Evolutionary conservation across 768 basidiomycete species (phyloP), one percentile per base, ranked within the genome.

Genomic region (Pleurotus eryngii): DNA sequence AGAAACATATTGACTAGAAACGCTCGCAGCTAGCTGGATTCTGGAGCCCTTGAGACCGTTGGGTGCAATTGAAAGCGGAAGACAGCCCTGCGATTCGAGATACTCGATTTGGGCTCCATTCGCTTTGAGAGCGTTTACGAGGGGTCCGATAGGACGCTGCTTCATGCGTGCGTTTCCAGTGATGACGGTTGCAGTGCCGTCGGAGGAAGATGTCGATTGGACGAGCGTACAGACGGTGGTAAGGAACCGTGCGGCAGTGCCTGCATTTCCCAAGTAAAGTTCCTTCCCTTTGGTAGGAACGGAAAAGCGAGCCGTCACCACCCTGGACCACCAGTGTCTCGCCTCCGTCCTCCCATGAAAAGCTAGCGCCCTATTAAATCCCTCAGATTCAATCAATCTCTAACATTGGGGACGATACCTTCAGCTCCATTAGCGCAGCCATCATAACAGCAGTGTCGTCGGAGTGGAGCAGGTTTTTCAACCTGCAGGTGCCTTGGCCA

Each of bases 361-460:
- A 99, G 47, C 75, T 82, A 8, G 97, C 96, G 46, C 96, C 96
- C 91, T 94, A 61, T 0, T 58, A 15, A 50, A 55, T 46, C 12
- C 2, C 47, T 54, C 35, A 43, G 12, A 35, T 35, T 35, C 8
- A 9, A 8, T 35, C 30, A 9, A 35, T 35, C 8, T 4, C 8
- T 35, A 9, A 35, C 8, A 35, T 11, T 35, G 9, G 35, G 15
- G 55, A 38, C 64, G 75, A 37, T 56, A 90, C 93, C 78, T 95
- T 88, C 60, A 99, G 83, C 54, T 94, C 92, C 43, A 84, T 76
- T 27, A 98, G 79, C 35, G 95, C 96, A 3, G 87, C 79, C 95
- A 98, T 98, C 97, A 99, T 99, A 55, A 99, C 96, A 63, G 95
- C 94, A 0, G 97, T 99, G 68, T 99, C 96, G 65, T 98, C 96